Base-by-base conservation (phyloP, 2,329 filamentous ascomycete genomes). In the Xylaria sp. region DNA sequence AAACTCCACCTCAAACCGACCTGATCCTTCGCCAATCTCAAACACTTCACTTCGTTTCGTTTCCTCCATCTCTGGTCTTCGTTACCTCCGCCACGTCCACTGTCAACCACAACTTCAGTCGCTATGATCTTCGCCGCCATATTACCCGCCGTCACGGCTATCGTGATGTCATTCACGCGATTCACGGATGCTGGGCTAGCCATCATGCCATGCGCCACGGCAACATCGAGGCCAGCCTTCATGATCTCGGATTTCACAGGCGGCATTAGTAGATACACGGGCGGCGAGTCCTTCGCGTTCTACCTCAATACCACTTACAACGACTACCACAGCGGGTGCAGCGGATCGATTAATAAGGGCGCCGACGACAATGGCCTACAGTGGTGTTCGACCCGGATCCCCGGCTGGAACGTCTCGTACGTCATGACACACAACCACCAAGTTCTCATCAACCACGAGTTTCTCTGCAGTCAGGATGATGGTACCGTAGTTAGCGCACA, bases 241-340 rank as follows among this genome's bases (percentile, higher is more conserved):
- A 57, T 51, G 5, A 57, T 71, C 29, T 65, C 69, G 10, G 60
- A 63, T 20, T 71, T 67, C 57, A 69, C 67, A 27, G 69, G 69
- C 39, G 65, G 67, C 29, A 63, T 61, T 31, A 66, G 67, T 50
- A 45, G n/a, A 36, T 69, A 71, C 60, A 67, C 65, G 4, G 67
- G 67, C 44, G 66, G 67, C 63, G 65, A 69, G 54, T 69, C 67
- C 1, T 71, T 71, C 57, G 61, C 65, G 1, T 71, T 71, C 65
- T 66, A 66, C 53, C 69, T 71, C 45, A 63, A 65, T 55, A 67
- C 62, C 25, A 68, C 59, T 29, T 71, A 69, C 60, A 50, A 66
- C 31, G 67, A 65, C 57, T 71, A 69, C 54, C 61, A 64, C 49
- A 68, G 65, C 56, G 69, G 69, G 20, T 71, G 69, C 65, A 63